Conservation (phyloP, 768 basidiomycete genomes). For the Lactifluus hygrophoroides region DNA sequence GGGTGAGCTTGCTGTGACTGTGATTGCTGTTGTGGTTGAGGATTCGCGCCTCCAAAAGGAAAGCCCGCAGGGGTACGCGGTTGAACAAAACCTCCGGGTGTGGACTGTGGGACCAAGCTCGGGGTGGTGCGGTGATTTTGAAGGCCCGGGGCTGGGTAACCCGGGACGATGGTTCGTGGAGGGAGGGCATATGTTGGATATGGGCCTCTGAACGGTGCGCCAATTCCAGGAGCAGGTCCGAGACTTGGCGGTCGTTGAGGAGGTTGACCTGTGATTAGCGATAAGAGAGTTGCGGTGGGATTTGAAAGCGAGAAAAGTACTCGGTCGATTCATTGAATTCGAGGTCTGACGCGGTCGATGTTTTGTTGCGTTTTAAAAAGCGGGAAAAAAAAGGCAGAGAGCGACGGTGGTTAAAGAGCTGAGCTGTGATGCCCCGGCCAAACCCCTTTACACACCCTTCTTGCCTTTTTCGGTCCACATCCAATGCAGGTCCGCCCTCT, state of each 20-base stretch:
- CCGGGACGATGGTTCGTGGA: conserved; percentile 47
- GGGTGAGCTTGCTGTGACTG: conserved; percentile 27
- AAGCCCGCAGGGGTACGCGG: conserved; percentile 52
- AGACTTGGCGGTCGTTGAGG: conserved; percentile 75
- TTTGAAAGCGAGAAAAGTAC: conserved; percentile 18
- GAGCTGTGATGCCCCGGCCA: not conserved
- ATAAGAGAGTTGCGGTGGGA: not conserved
- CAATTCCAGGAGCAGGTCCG: conserved; percentile 51
- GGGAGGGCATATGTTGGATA: conserved; percentile 51
- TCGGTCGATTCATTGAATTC: conserved; percentile 30
- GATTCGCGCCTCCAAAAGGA: conserved; percentile 53
- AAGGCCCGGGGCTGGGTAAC: conserved; percentile 42
- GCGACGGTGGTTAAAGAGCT: not conserved
- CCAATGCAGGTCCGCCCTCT: conserved; percentile 9
- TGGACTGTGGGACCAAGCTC: conserved; percentile 46
- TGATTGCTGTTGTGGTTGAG: conserved; percentile 33
- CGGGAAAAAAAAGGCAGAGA: not conserved
- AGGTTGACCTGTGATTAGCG: conserved; percentile 52
- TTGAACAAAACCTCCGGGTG: conserved; percentile 52
- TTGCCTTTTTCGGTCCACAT: conserved; percentile 11
- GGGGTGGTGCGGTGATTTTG: conserved; percentile 56
- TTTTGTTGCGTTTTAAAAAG: not conserved
- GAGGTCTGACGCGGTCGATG: not conserved
- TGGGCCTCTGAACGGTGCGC: conserved; percentile 53
- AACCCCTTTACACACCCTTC: not conserved